A percentile compares a stretch with the other conserved stretches of the same genome.
Evolutionary conservation across 2,329 filamentous ascomycete species (phyloP).

Genomic region (Alternaria gansuensis): DNA sequence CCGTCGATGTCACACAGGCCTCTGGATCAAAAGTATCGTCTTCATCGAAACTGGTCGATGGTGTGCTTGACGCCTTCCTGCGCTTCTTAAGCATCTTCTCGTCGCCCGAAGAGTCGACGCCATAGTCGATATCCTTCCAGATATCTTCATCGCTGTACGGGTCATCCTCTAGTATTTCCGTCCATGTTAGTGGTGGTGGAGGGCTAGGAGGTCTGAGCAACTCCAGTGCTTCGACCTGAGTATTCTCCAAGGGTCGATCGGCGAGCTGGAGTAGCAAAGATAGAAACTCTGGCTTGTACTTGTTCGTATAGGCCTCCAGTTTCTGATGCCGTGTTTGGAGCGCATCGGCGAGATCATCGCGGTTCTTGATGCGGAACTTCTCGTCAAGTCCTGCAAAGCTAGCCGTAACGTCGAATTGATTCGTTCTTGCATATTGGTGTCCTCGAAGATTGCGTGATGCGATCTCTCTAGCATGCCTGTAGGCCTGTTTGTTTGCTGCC

Average conservation of each 20-base stretch:
- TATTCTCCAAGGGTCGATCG: constrained; percentile 77
- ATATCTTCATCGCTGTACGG: constrained; percentile 73
- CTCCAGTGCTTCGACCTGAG: constrained; percentile 71
- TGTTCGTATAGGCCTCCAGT: constrained; percentile 63
- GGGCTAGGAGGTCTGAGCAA: constrained; percentile 60
- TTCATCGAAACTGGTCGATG: constrained; percentile 51
- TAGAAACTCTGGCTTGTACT: constrained; percentile 81
- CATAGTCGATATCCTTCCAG: constrained; percentile 76
- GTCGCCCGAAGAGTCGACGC: constrained; percentile 70
- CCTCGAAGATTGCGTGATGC: constrained; percentile 53
- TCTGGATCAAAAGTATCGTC: constrained; percentile 51
- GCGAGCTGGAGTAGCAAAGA: constrained; percentile 82
- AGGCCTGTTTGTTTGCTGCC: constrained; percentile 45
- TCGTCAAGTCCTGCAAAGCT: constrained; percentile 71
- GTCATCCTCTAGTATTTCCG: constrained; percentile 79
- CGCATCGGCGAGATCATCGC: constrained; percentile 80
- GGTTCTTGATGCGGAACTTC: constrained; percentile 81
- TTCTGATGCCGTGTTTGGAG: constrained; percentile 67
- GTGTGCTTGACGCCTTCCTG: constrained; percentile 36
- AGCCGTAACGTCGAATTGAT: constrained; percentile 59
- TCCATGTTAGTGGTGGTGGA: constrained; percentile 72
- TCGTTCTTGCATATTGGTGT: constrained; percentile 57
- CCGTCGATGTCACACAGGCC: constrained; percentile 41
- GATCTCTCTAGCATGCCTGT: constrained; percentile 52
- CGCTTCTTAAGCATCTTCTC: constrained; percentile 54